A percentile compares a stretch with the other conserved stretches of the same genome.
These are phyloP conservation scores for Coccomyxa sp. DNA, from an alignment of 139 green algal genomes.

Conservation along the genomic window DNA sequence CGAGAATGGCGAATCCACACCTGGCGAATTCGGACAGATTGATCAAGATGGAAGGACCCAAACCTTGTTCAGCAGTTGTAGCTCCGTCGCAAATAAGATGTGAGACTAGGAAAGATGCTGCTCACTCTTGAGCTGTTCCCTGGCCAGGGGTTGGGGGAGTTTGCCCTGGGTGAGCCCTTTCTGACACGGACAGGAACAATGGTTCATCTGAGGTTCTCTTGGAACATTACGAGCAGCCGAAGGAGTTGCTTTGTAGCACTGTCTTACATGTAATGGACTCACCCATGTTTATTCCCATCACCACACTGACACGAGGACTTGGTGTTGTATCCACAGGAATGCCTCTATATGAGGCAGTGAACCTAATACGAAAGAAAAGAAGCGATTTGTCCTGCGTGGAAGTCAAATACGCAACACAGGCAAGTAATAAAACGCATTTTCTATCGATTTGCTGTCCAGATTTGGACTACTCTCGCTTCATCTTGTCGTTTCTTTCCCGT, in stretches of 20 bases:
- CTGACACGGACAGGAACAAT: background rate
- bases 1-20: too few species aligned
- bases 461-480: too few species aligned
- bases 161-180: constrained; percentile 4
- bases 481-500: background rate
- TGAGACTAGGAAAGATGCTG: background rate
- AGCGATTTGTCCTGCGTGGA: constrained; percentile 12
- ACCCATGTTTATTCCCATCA: too few species aligned
- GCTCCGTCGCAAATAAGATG: too few species aligned
- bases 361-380: background rate
- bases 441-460: background rate
- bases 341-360: constrained; percentile 7
- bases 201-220: too few species aligned
- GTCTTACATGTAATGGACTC: too few species aligned
- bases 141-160: constrained; percentile 1
- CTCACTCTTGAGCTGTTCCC: constrained; percentile 2
- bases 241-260: too few species aligned
- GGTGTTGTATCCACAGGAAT: constrained; percentile 2
- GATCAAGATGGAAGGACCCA: too few species aligned
- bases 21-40: too few species aligned
- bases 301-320: too few species aligned
- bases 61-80: too few species aligned
- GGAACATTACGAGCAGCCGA: too few species aligned
- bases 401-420: constrained; percentile 22
- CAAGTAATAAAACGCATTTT: background rate